Conservation (phyloP, 2,329 filamentous ascomycete species). For the Fusarium decemcellulare region DNA sequence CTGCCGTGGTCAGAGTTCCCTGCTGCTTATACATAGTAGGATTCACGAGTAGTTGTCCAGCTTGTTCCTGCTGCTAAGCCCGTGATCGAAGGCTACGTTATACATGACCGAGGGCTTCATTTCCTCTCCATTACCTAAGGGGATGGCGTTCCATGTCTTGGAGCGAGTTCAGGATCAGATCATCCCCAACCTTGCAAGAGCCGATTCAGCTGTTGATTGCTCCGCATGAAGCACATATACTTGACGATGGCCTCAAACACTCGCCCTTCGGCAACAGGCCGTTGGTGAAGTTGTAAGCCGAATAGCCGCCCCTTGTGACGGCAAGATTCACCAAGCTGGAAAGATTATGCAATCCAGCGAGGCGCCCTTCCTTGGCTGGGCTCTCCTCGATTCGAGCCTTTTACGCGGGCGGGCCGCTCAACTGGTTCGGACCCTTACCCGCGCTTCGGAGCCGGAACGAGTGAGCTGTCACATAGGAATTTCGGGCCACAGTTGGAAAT, state of each 20-base stretch:
- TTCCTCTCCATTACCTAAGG: no score
- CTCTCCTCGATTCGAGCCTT: constrained; percentile 3
- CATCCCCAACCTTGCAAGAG: constrained; percentile 1
- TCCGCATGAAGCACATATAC: background rate
- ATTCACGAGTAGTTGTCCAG: background rate
- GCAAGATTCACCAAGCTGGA: background rate
- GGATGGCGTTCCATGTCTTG: background rate
- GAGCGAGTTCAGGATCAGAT: constrained; percentile 8
- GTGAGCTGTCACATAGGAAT: constrained; percentile 32
- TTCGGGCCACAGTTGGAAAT: constrained; percentile 3
- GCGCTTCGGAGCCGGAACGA: constrained; percentile 34
- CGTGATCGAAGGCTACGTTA: background rate
- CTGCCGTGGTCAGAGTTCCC: constrained; percentile 12
- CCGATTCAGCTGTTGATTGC: background rate
- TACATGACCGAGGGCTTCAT: no score
- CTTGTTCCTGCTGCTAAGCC: background rate
- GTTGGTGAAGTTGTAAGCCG: constrained; percentile 1
- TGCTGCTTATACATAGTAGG: background rate
- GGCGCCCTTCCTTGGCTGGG: background rate
- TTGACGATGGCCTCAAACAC: constrained; percentile 10
- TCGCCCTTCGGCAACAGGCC: background rate
- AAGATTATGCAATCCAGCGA: background rate
- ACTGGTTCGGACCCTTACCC: constrained; percentile 10
- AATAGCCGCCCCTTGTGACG: background rate
- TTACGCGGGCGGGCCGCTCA: constrained; percentile 3